A percentile compares a stretch with the other conserved stretches of the same genome.
Evolutionary conservation across 2,329 filamentous ascomycete species (phyloP).

Genomic region (Alternaria sp.): DNA sequence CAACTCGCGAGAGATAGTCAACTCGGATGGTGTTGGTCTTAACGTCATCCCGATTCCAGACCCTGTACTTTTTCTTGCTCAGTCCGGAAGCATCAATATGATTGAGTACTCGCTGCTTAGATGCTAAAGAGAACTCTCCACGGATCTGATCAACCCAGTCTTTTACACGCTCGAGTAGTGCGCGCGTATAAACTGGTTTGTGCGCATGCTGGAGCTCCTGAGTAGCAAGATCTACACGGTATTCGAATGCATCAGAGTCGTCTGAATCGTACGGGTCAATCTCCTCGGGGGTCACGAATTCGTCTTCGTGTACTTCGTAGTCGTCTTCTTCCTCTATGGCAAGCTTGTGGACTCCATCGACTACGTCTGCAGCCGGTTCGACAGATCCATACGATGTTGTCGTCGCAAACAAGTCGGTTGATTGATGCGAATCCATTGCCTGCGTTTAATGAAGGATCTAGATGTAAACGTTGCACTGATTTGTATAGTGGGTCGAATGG

Average conservation of each 20-base stretch:
- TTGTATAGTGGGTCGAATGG: not conserved
- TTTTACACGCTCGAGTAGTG: not conserved
- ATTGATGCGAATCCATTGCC: not conserved
- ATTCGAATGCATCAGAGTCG: not conserved
- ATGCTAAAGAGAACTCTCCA: not conserved
- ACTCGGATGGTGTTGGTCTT: not conserved
- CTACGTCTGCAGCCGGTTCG: not conserved
- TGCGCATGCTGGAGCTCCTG: not conserved
- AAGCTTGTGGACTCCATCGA: not conserved
- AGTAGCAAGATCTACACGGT: not conserved
- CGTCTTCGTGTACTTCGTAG: not conserved
- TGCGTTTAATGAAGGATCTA: not conserved
- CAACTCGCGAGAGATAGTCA: constrained; percentile 11
- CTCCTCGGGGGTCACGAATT: not conserved
- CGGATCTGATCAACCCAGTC: not conserved
- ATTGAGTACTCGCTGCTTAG: not conserved
- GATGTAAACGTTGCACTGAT: not conserved
- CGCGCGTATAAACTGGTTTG: constrained; percentile 2
- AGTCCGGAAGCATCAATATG: not conserved
- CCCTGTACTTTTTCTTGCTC: not conserved
- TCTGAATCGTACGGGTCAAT: not conserved
- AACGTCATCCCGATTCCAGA: not conserved
- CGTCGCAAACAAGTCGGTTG: not conserved
- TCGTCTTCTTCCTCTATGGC: not conserved
- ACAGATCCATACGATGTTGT: not conserved